phyloP scores from a whole-genome alignment of 257 asterid species.

The Plantago major region DNA sequence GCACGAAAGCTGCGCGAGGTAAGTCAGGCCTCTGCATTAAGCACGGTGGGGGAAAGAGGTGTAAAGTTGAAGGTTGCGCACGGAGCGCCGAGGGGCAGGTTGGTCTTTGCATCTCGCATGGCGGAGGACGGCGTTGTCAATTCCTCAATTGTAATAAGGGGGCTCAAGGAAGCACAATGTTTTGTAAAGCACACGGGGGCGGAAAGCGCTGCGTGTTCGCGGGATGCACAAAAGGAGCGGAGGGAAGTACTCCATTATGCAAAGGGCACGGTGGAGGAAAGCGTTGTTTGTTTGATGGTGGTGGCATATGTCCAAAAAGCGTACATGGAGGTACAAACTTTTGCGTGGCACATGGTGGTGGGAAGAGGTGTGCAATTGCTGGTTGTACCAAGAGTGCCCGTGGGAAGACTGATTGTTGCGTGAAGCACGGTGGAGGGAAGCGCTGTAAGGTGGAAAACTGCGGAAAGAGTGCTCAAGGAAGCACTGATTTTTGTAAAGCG shows the following conservation, averaged over 20 bases:
- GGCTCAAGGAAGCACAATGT: conserved; percentile 79
- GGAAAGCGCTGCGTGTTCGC: conserved; percentile 81
- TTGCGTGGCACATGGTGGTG: conserved; percentile 95
- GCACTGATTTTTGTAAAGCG: conserved; percentile 91
- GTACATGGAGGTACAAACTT: conserved; percentile 89
- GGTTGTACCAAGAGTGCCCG: conserved; percentile 93
- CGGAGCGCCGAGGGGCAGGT: conserved; percentile 89
- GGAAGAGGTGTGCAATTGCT: conserved; percentile 67
- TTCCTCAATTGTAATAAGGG: conserved; percentile 53
- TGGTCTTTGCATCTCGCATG: conserved; percentile 89
- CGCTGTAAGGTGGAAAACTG: conserved; percentile 78
- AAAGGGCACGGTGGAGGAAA: conserved; percentile 98
- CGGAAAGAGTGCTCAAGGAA: conserved; percentile 92
- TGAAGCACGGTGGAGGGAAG: conserved; percentile 87
- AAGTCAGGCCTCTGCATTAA: conserved; percentile 84
- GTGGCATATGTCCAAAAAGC: conserved; percentile 91
- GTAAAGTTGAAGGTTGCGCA: conserved; percentile 72
- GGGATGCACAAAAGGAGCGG: conserved; percentile 88
- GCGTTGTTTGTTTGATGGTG: conserved; percentile 81
- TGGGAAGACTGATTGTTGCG: conserved; percentile 86
- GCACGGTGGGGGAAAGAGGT: conserved; percentile 96
- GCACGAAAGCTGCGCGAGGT: conserved; percentile 86
- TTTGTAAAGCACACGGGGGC: conserved; percentile 94
- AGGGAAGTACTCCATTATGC: conserved; percentile 90
- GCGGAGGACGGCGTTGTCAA: conserved; percentile 89